phyloP scores from a whole-genome alignment of 768 basidiomycete species.

The Lentinula sp. region DNA sequence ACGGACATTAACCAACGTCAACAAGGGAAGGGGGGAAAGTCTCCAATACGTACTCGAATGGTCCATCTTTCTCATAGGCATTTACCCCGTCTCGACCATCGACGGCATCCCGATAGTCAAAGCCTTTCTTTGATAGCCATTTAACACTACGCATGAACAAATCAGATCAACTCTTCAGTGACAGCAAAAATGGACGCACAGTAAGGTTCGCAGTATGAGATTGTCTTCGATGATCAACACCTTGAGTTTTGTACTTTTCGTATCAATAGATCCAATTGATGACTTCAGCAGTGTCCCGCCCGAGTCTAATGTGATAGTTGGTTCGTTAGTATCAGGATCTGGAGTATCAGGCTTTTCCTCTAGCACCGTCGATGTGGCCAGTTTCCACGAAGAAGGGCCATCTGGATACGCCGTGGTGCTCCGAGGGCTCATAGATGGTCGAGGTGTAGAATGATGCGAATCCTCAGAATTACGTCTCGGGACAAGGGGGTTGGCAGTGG shows the following conservation, averaged over 20 bases:
- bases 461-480: conserved; percentile 47
- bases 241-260: conserved; percentile 39
- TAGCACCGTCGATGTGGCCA: conserved; percentile 26
- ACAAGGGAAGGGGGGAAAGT: background rate
- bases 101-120: conserved; percentile 69
- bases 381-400: conserved; percentile 24
- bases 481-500: conserved; percentile 12
- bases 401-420: conserved; percentile 42
- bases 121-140: conserved; percentile 75
- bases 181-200: conserved; percentile 48
- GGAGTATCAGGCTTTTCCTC: conserved; percentile 18
- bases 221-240: conserved; percentile 92
- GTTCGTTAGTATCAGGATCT: conserved; percentile 22
- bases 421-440: conserved; percentile 52
- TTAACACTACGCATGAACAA: conserved; percentile 28
- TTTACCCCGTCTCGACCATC: conserved; percentile 85
- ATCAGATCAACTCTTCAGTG: conserved; percentile 7
- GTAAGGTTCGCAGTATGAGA: conserved; percentile 70
- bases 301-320: conserved; percentile 48
- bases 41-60: conserved; percentile 71
- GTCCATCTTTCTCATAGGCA: conserved; percentile 62
- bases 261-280: conserved; percentile 48
- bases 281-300: conserved; percentile 68
- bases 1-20: conserved; percentile 3
- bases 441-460: conserved; percentile 12